A percentile compares a stretch with the other conserved stretches of the same genome.
Conservation (phyloP, 2,329 filamentous ascomycete species). For the Orbilia blumenaviensis region DNA sequence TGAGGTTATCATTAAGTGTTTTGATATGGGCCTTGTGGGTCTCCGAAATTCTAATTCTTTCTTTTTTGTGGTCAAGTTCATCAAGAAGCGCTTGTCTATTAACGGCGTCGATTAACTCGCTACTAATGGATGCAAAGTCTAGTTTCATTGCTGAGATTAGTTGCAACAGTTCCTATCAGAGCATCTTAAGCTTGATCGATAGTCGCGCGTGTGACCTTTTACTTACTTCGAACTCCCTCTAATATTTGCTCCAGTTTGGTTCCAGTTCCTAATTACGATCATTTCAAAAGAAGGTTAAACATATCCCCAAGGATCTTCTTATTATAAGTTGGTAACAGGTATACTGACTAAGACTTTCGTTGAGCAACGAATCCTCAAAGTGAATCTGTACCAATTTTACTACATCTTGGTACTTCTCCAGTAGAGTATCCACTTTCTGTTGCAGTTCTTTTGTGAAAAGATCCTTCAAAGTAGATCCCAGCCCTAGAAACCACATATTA, state of each 20-base stretch:
- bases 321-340: background rate
- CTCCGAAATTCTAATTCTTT: background rate
- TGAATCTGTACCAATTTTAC: conserved; percentile 27
- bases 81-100: conserved; percentile 17
- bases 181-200: too few species aligned
- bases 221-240: background rate
- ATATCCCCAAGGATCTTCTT: too few species aligned
- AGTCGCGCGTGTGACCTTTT: too few species aligned
- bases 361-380: conserved; percentile 27
- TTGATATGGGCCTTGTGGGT: conserved; percentile 16
- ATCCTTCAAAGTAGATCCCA: conserved; percentile 36
- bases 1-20: conserved; percentile 8
- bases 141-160: background rate
- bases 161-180: background rate
- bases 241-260: background rate
- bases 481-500: conserved; percentile 6
- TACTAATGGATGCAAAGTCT: conserved; percentile 14
- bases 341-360: conserved; percentile 35
- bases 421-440: conserved; percentile 8
- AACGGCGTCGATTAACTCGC: conserved; percentile 14
- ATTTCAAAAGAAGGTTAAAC: background rate
- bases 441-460: conserved; percentile 35
- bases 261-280: background rate
- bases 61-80: conserved; percentile 12
- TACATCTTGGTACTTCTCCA: conserved; percentile 21